Percentiles rank a stretch among this genome's conserved stretches.
phyloP scores from a whole-genome alignment of 352 stramenopile species.

The Phytophthora sp. region DNA sequence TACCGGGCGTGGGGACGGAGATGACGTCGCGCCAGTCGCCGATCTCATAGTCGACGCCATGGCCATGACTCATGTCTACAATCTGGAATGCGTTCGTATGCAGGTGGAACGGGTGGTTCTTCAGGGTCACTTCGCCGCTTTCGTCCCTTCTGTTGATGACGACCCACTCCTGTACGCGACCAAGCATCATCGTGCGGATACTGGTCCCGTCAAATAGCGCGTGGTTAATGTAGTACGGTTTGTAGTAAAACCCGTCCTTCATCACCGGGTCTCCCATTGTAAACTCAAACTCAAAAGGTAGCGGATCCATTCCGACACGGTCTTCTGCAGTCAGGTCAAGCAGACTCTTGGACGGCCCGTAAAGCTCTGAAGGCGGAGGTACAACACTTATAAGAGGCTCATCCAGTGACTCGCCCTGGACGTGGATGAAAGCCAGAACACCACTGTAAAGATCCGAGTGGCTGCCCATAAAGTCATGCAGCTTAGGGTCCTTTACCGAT shows the following conservation, averaged over 20 bases:
- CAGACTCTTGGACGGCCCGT: slow-evolving; percentile 47
- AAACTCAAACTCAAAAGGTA: slow-evolving; percentile 64
- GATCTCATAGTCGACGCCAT: slow-evolving; percentile 72
- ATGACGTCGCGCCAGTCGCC: slow-evolving; percentile 88
- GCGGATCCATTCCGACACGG: slow-evolving; percentile 34
- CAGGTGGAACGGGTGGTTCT: slow-evolving; percentile 88
- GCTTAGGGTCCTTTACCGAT: slow-evolving; percentile 45
- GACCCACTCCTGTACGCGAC: slow-evolving; percentile 76
- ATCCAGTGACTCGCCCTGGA: slow-evolving; percentile 43
- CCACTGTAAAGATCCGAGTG: slow-evolving; percentile 67
- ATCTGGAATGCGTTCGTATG: slow-evolving; percentile 89
- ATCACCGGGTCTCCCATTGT: slow-evolving; percentile 49
- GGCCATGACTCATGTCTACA: slow-evolving; percentile 68
- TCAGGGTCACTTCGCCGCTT: slow-evolving; percentile 43
- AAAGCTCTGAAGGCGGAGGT: slow-evolving; percentile 49
- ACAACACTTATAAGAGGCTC: slow-evolving; percentile 39
- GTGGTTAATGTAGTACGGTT: slow-evolving; percentile 79
- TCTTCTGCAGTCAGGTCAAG: slow-evolving; percentile 42
- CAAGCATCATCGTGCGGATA: slow-evolving; percentile 59
- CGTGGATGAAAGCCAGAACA: slow-evolving; percentile 65
- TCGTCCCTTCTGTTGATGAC: slow-evolving; percentile 65
- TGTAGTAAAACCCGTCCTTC: slow-evolving; percentile 76
- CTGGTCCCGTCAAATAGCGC: slow-evolving; percentile 54
- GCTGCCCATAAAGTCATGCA: slow-evolving; percentile 58
- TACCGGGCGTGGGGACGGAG: slow-evolving; percentile 69